phyloP scores from a whole-genome alignment of 306 rosid genomes.

The Acacia acuminata region DNA sequence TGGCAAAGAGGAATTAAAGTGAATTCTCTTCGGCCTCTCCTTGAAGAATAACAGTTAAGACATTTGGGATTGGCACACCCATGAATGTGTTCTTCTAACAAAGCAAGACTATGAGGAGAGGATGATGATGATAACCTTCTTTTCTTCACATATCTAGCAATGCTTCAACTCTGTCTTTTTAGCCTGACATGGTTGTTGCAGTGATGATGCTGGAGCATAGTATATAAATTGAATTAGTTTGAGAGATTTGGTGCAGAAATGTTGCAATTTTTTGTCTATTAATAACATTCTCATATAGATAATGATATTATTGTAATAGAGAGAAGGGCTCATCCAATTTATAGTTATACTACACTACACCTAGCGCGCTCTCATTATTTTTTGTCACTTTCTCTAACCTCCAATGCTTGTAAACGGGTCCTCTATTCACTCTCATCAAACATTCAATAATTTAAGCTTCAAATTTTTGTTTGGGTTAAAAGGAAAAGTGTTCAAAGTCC shows the following conservation, averaged over 20 bases:
- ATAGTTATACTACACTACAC: too few species aligned
- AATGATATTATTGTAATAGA: too few species aligned
- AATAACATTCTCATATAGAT: too few species aligned
- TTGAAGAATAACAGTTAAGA: not conserved
- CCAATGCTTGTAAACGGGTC: too few species aligned
- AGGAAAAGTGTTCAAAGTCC: too few species aligned
- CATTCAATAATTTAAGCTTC: too few species aligned
- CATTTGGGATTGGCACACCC: not conserved
- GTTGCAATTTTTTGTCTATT: not conserved
- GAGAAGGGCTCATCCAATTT: too few species aligned
- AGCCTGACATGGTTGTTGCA: not conserved
- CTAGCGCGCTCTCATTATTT: too few species aligned
- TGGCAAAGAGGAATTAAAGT: not conserved
- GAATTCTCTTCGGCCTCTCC: not conserved
- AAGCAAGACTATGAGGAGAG: not conserved
- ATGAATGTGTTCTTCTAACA: not conserved
- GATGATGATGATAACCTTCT: not conserved
- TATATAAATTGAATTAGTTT: not conserved
- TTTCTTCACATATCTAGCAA: not conserved
- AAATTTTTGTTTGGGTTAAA: too few species aligned
- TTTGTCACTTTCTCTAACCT: too few species aligned
- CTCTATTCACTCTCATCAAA: too few species aligned
- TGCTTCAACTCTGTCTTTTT: not conserved
- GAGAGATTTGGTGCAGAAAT: not conserved
- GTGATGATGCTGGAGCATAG: not conserved